Conservation (phyloP, 1,284 basidiomycete genomes). For the Mycosarcoma mackinlayi region DNA sequence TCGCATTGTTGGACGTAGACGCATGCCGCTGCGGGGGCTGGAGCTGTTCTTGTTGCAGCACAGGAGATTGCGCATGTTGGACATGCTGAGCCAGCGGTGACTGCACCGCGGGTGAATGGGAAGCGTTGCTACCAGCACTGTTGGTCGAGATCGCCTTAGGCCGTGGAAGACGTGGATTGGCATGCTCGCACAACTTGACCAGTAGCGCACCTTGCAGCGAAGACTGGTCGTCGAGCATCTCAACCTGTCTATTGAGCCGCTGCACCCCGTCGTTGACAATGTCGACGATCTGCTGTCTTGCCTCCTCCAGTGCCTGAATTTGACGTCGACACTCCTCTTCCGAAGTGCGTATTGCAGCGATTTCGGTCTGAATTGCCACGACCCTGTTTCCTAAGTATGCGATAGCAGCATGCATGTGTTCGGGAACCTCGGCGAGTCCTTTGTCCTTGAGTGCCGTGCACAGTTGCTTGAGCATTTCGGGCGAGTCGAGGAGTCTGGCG, state of each 20-base stretch:
- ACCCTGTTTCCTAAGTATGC: conserved; percentile 1
- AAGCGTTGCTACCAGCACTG: not conserved
- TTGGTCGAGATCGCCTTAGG: not conserved
- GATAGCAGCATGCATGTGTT: not conserved
- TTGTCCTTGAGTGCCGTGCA: conserved; percentile 6
- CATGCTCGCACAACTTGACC: conserved; percentile 35
- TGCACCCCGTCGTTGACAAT: conserved; percentile 1
- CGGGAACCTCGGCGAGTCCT: not conserved
- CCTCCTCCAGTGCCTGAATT: conserved; percentile 7
- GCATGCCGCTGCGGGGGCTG: not conserved
- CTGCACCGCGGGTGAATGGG: not conserved
- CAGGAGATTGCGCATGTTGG: conserved; percentile 7
- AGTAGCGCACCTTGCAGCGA: conserved; percentile 45
- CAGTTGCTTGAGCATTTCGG: conserved; percentile 18
- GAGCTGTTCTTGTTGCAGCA: not conserved
- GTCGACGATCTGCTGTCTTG: conserved; percentile 2
- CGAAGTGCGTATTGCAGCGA: not conserved
- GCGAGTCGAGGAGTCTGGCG: conserved; percentile 12
- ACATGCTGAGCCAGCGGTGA: not conserved
- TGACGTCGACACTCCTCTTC: conserved; percentile 3
- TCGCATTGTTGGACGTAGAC: not conserved
- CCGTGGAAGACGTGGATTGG: conserved; percentile 27
- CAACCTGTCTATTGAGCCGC: conserved; percentile 14
- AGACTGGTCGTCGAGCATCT: conserved; percentile 33
- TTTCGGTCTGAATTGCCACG: not conserved